Evolutionary conservation across 805 yeast genomes (phyloP), one percentile per base, ranked within the genome.

Genomic region (Myxozyma sirexii): DNA sequence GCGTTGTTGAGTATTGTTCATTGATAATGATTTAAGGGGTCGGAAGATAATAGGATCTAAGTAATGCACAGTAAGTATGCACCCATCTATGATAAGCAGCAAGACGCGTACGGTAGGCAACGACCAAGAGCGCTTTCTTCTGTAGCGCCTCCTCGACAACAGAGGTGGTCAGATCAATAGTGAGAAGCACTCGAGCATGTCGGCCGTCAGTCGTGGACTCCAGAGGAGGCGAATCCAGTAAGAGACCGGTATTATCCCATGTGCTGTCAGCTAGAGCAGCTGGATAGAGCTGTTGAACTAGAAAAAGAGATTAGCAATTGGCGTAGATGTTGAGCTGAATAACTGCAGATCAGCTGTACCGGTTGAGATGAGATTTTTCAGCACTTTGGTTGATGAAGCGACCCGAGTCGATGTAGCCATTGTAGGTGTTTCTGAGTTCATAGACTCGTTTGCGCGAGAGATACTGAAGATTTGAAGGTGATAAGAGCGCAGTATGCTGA

Each of bases 231-330:
- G 71, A 41, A 69, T 92, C 97, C 8, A 94, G 86, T 46, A 94
- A 74, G 35, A 94, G 77, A 0, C 99, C 99, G 0, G 97, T 92
- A 72, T 94, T 94, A 70, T 94, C 99, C 99, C 99, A 94, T 2
- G 91, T 73, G 21, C 80, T 78, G 68, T 93, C 98, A 0, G 98
- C 97, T 60, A 88, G 80, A 46, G 81, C 82, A 15, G 82, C 72
- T 1, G 99, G 99, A 70, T 88, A 94, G n/a, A 85, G 76, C 64
- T 82, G 84, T 70, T 90, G 89, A 60, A 93, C 84, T 60, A 27
- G 19, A 10, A 17, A n/a, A n/a, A 7, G 15, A 19, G 12, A n/a
- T 47, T 15, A 47, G 39, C 41, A 24, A 1, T 35, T 10, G 10
- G 6, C 37, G 31, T 3, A 2, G 12, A n/a, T n/a, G 12, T n/a